Base-by-base conservation (phyloP, 768 basidiomycete genomes). In the Exsudoporus frostii region DNA sequence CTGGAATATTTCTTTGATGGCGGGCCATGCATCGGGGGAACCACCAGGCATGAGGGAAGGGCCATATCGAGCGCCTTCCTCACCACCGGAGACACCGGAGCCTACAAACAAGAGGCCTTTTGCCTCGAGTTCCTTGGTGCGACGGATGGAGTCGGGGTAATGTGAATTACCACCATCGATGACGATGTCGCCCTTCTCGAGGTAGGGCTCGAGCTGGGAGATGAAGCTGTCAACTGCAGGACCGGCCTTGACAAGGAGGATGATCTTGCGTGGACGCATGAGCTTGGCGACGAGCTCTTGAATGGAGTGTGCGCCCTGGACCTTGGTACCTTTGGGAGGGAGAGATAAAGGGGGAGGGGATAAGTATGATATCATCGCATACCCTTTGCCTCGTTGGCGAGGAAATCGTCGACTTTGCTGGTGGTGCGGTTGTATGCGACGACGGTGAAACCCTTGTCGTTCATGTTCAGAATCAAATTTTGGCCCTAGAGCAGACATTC, bases 31-130 rank as follows among this genome's bases (percentile, higher is more conserved):
- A 59, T 84, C 89, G 46, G 84, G 66, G 37, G 90, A 92, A 64
- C 97, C 97, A 78, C 97, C 97, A 56, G 97, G 97, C 97, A 99
- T 99, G 72, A 99, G 85, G 45, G 95, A 98, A 53, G 97, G 97
- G 41, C 97, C 97, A 69, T 96, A 67, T 51, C 97, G 87, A 58
- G 97, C 97, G 73, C 97, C 97, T 74, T 98, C 97, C 75, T 99
- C 97, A 74, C 97, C 97, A 65, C 97, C 97, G 45, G 96, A 98
- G 44, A 99, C 97, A 79, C 97, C 97, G 51, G 93, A 94, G 56
- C 97, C 97, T 63, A 99, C 96, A 65, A 97, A 99, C 63, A 98
- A 83, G 65, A 98, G 78, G 48, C 95, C 95, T 78, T 98, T 96
- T 54, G 83, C 67, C 74, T 98, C 96, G 65, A 98, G 86, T 68